A percentile compares a stretch with the other conserved stretches of the same genome.
Conservation (phyloP, 176 grass and related monocot genomes). For the Musa troglodytarum region DNA sequence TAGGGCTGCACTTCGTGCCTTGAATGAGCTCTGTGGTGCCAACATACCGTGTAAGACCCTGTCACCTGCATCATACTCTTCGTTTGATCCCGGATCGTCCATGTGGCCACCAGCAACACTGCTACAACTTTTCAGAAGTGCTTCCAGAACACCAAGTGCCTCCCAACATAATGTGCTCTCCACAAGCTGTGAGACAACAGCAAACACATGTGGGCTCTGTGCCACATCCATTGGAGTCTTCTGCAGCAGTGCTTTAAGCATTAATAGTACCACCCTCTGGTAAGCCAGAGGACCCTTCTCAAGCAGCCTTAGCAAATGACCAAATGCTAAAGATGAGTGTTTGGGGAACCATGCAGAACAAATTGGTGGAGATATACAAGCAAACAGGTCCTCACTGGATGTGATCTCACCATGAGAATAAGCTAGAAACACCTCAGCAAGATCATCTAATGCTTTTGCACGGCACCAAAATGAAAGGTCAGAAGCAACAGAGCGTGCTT, state of each 20-base stretch:
- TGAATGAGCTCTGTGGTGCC: slow-evolving; percentile 75
- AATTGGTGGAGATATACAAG: slow-evolving; percentile 48
- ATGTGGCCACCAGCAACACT: slow-evolving; percentile 34
- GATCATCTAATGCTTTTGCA: slow-evolving; percentile 44
- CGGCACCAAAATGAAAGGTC: slow-evolving; percentile 78
- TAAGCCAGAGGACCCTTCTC: slow-evolving; percentile 88
- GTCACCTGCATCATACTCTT: slow-evolving; percentile 44
- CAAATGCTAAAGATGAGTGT: slow-evolving; percentile 89
- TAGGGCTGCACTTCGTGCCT: slow-evolving; percentile 70
- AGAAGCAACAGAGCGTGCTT: slow-evolving; percentile 79
- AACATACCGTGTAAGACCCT: slow-evolving; percentile 63
- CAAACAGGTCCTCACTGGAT: slow-evolving; percentile 62
- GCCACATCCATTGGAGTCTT: slow-evolving; percentile 75
- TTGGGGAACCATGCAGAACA: slow-evolving; percentile 85
- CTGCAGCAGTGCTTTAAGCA: slow-evolving; percentile 85
- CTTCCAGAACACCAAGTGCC: slow-evolving; percentile 83
- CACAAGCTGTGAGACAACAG: slow-evolving; percentile 83
- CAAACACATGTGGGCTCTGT: slow-evolving; percentile 81
- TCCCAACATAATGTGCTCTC: slow-evolving; percentile 65
- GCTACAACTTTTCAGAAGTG: slow-evolving; percentile 79
- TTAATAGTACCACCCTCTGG: slow-evolving; percentile 71
- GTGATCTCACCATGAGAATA: slow-evolving; percentile 62
- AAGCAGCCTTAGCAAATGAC: slow-evolving; percentile 85
- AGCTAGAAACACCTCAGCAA: slow-evolving; percentile 61
- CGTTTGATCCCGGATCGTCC: slow-evolving; percentile 38